phyloP scores from a whole-genome alignment of 306 rosid genomes.

The Benincasa hispida region DNA sequence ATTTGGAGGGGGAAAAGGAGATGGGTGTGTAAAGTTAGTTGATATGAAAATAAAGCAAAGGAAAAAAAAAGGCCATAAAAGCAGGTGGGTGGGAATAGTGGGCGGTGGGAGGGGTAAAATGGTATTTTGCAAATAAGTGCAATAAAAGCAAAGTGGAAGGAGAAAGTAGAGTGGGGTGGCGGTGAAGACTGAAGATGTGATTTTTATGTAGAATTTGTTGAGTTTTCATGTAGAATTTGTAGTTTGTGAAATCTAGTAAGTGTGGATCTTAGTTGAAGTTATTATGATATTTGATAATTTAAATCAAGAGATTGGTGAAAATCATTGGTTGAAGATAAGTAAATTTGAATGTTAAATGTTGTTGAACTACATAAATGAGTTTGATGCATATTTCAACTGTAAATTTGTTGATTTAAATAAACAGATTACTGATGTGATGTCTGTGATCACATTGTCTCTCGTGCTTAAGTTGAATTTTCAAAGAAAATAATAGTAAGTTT shows the following conservation, averaged over 20 bases:
- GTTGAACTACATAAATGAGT: no score
- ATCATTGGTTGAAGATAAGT: no score
- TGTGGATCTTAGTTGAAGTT: no score
- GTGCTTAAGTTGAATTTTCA: no score
- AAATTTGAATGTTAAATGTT: no score
- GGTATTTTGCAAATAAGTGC: background rate
- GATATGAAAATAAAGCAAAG: background rate
- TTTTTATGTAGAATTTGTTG: background rate
- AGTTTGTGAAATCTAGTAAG: background rate
- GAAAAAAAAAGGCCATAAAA: background rate
- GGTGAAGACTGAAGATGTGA: background rate
- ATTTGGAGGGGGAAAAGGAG: background rate
- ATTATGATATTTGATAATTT: no score
- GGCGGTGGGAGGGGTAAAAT: background rate
- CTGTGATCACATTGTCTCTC: no score
- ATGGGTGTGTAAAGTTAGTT: background rate
- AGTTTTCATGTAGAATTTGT: background rate
- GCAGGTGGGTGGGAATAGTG: slow-evolving; percentile 5
- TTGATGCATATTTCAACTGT: no score
- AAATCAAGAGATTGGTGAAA: no score
- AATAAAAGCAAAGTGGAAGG: background rate
- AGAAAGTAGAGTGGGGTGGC: background rate
- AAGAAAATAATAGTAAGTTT: no score
- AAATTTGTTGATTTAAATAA: no score
- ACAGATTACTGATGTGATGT: no score